Percentiles rank a stretch among this genome's conserved stretches.
Conservation (phyloP, 1,284 basidiomycete species). For the Rugosomyces carneus region DNA sequence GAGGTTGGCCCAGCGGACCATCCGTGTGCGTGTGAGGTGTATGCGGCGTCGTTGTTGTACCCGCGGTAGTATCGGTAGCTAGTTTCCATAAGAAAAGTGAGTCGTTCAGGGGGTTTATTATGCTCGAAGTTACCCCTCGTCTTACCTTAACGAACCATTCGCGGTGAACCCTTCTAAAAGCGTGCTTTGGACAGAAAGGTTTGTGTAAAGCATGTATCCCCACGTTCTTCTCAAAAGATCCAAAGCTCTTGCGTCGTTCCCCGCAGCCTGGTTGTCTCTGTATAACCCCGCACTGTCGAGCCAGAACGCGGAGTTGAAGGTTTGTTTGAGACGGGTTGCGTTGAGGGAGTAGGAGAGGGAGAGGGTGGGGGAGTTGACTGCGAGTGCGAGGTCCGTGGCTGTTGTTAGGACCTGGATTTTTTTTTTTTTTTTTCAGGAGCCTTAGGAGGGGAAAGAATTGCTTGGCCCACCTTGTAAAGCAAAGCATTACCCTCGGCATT, state of each 20-base stretch:
- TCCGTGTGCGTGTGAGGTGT: slow-evolving; percentile 41
- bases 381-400: slow-evolving; percentile 33
- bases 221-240: slow-evolving; percentile 40
- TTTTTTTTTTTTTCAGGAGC: too few species aligned
- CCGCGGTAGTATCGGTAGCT: slow-evolving; percentile 37
- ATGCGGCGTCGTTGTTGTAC: slow-evolving; percentile 42
- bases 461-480: slow-evolving; percentile 33
- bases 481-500: slow-evolving; percentile 44
- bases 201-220: slow-evolving; percentile 44
- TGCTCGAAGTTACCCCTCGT: too few species aligned
- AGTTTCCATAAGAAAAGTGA: too few species aligned
- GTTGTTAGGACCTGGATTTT: slow-evolving; percentile 44
- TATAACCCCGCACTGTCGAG: slow-evolving; percentile 36
- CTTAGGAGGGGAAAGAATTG: too few species aligned
- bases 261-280: slow-evolving; percentile 40
- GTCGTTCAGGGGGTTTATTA: too few species aligned
- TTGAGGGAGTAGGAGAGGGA: slow-evolving; percentile 29
- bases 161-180: slow-evolving; percentile 43
- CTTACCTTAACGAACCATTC: slow-evolving; percentile 38
- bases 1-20: slow-evolving; percentile 43
- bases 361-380: slow-evolving; percentile 28
- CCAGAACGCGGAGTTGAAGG: slow-evolving; percentile 40
- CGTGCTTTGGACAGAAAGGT: slow-evolving; percentile 40
- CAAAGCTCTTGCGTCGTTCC: slow-evolving; percentile 35
- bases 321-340: slow-evolving; percentile 33